Evolutionary conservation across 805 yeast species (phyloP).

Genomic region (Jamesozyma gamospora): DNA sequence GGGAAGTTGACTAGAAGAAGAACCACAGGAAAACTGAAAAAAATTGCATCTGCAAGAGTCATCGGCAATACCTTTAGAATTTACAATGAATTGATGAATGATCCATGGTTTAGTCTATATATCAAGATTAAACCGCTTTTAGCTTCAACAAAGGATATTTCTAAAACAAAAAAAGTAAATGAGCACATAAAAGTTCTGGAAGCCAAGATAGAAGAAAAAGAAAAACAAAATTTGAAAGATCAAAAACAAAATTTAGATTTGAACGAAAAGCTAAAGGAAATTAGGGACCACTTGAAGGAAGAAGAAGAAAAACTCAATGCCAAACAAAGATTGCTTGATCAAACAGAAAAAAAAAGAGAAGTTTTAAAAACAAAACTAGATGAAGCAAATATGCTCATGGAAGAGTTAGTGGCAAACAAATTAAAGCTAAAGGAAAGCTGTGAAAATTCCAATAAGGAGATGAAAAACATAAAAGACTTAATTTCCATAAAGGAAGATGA

Average conservation of each 20-base stretch:
- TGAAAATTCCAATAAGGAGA: conserved; percentile 11
- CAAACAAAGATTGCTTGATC: conserved; percentile 38
- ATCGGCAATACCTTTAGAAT: conserved; percentile 51
- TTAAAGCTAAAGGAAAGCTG: conserved; percentile 14
- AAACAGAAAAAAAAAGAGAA: conserved; percentile 34
- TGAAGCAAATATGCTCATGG: conserved; percentile 12
- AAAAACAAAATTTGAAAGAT: conserved; percentile 25
- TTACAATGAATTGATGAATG: conserved; percentile 39
- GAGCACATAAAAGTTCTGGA: conserved; percentile 48
- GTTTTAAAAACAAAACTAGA: conserved; percentile 21
- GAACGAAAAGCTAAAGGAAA: conserved; percentile 22
- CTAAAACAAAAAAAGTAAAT: conserved; percentile 47
- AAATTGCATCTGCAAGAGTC: conserved; percentile 60
- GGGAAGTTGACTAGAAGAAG: conserved; percentile 51
- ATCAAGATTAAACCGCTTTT: conserved; percentile 66
- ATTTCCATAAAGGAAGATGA: conserved; percentile 25
- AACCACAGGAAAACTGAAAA: conserved; percentile 40
- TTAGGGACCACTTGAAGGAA: conserved; percentile 29
- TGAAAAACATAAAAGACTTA: conserved; percentile 14
- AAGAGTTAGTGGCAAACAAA: conserved; percentile 22
- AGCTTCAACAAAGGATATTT: conserved; percentile 49
- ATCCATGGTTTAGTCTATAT: conserved; percentile 75
- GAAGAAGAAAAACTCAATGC: conserved; percentile 37
- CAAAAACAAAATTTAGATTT: conserved; percentile 20
- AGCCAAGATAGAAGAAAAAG: conserved; percentile 33